Evolutionary conservation across 192 early-diverging fungal genomes (phyloP).

Genomic region (Coemansia sp.): DNA sequence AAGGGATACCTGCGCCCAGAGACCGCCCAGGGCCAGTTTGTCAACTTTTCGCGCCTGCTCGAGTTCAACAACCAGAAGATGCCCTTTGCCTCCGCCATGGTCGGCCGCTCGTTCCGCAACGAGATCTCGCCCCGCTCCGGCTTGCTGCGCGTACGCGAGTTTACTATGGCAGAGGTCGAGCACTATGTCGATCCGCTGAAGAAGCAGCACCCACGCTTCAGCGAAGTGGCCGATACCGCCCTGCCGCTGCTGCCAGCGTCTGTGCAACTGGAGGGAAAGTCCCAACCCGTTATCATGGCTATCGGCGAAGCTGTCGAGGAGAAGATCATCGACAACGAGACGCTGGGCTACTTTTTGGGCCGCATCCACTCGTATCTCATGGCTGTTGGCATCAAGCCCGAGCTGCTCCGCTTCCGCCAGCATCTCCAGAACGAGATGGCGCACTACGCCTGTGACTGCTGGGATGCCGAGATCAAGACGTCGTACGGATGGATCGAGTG

Average conservation of each 20-base stretch:
- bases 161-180: slow-evolving; percentile 99
- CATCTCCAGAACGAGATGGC: slow-evolving; percentile 99
- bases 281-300: slow-evolving; percentile 66
- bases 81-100: slow-evolving; percentile 99
- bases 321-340: slow-evolving; percentile 93
- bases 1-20: slow-evolving; percentile 97
- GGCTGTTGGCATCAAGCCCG: slow-evolving; percentile 86
- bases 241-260: slow-evolving; percentile 77
- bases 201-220: slow-evolving; percentile 92
- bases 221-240: slow-evolving; percentile 76
- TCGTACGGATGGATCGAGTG: slow-evolving; percentile 99
- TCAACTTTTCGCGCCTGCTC: slow-evolving; percentile 95
- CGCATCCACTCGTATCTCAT: slow-evolving; percentile 92
- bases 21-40: slow-evolving; percentile 99
- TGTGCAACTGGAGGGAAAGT: slow-evolving; percentile 78
- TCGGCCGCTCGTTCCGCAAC: slow-evolving; percentile 98
- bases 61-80: slow-evolving; percentile 98
- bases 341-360: slow-evolving; percentile 97
- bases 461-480: slow-evolving; percentile 97
- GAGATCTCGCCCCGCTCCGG: slow-evolving; percentile 97
- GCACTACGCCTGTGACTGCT: slow-evolving; percentile 98
- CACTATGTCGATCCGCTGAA: slow-evolving; percentile 96
- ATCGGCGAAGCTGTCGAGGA: slow-evolving; percentile 91
- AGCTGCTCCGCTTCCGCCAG: slow-evolving; percentile 92
- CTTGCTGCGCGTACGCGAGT: slow-evolving; percentile 94